Evolutionary conservation across 495 filamentous ascomycete species (phyloP).

Genomic region (Neurospora sp.): DNA sequence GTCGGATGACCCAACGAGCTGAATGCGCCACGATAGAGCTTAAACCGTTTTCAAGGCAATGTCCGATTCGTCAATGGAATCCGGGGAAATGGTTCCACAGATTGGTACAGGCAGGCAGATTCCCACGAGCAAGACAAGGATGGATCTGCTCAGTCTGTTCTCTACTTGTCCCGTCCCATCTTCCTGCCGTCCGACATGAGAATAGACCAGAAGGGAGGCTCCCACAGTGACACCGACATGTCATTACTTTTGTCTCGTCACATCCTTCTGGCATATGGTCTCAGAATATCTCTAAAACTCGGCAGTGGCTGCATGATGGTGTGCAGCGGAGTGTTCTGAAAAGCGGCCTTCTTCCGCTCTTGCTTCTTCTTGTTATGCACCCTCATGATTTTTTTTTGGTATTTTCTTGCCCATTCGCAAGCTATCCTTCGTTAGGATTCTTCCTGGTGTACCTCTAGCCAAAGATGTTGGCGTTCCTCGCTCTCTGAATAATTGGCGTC

Average conservation of each 20-base stretch:
- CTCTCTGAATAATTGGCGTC: neutral
- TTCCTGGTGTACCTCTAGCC: neutral
- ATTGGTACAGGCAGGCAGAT: neutral
- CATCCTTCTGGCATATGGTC: neutral
- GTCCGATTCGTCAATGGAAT: conserved; percentile 1
- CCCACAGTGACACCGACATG: neutral
- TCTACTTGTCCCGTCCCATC: neutral
- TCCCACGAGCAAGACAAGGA: neutral
- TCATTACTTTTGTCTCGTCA: neutral
- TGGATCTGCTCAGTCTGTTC: neutral
- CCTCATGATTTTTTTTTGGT: neutral
- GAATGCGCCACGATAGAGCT: neutral
- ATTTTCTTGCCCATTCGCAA: neutral
- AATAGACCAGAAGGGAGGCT: neutral
- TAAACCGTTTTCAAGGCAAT: neutral
- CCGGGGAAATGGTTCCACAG: neutral
- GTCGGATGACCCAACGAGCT: neutral
- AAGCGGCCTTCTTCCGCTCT: neutral
- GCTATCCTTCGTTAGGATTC: neutral
- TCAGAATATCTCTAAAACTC: neutral
- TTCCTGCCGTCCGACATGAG: neutral
- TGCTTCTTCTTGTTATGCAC: neutral
- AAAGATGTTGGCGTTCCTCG: neutral
- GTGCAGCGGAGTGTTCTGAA: neutral
- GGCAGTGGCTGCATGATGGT: neutral